Conservation (phyloP, 2,329 filamentous ascomycete genomes). For the Exophiala xenobiotica region DNA sequence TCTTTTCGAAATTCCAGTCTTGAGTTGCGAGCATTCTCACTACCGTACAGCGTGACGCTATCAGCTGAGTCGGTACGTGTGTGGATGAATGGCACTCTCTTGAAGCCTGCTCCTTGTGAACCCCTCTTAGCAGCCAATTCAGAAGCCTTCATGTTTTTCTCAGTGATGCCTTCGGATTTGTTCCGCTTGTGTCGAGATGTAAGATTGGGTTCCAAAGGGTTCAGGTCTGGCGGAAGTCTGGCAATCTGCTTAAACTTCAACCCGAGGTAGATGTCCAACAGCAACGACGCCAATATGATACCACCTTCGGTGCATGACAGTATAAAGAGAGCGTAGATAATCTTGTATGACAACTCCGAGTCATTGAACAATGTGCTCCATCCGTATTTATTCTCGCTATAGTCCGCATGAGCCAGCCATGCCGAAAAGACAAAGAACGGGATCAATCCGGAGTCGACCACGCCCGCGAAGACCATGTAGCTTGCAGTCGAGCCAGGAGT, state of each 20-base stretch:
- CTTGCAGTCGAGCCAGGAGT: conserved; percentile 79
- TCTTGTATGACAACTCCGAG: conserved; percentile 54
- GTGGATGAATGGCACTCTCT: conserved; percentile 73
- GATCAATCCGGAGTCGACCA: conserved; percentile 67
- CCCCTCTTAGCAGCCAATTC: conserved; percentile 44
- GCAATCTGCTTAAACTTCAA: conserved; percentile 80
- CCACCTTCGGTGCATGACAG: conserved; percentile 62
- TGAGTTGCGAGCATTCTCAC: conserved; percentile 27
- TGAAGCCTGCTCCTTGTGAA: conserved; percentile 16
- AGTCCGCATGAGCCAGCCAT: conserved; percentile 55
- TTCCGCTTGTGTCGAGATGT: conserved; percentile 80
- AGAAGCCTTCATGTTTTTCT: conserved; percentile 61
- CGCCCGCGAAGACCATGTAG: conserved; percentile 80
- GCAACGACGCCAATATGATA: conserved; percentile 69
- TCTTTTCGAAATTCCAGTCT: conserved; percentile 28
- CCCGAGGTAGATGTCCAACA: conserved; percentile 71
- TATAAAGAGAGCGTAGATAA: conserved; percentile 69
- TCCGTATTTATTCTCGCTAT: conserved; percentile 40
- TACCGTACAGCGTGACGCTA: conserved; percentile 38
- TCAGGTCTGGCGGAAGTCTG: conserved; percentile 86
- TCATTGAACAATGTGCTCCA: conserved; percentile 71
- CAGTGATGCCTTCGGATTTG: conserved; percentile 54
- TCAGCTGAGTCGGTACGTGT: conserved; percentile 66
- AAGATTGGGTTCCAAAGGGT: conserved; percentile 77
- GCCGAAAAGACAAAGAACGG: conserved; percentile 63